Base-by-base conservation (phyloP, 2,329 filamentous ascomycete genomes). In the Cercospora nicotianae region DNA sequence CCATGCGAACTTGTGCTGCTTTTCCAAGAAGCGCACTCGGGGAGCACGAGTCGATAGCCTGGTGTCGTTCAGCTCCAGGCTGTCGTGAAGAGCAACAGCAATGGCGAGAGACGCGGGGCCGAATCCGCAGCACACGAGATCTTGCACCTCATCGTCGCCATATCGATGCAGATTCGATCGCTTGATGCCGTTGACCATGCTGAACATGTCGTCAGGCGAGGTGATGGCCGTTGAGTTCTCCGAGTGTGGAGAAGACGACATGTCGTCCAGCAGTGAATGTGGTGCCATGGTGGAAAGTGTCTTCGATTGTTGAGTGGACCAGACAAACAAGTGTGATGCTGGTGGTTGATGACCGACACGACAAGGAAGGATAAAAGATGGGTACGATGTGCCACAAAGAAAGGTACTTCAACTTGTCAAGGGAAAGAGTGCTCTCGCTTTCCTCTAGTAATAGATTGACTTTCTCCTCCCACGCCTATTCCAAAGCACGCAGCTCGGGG, bases 101-200 rank as follows among this genome's bases (percentile, higher is more conserved):
- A 98, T 91, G 18, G 94, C 90, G 39, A 98, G 85, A 68, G 93
- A 95, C 30, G 94, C 94, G 20, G 94, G 94, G 7, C 94, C 94
- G 77, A 98, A 98, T 26, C 94, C 94, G 65, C 97, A 88, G 79
- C 93, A 97, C 73, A 98, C 83, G 63, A 98, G 84, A 79, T 98
- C 94, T 78, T 94, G 90, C 33, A 93, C 82, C 60, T 91, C 87
- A 70, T 90, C 86, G 63, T 85, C 79, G 28, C 84, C 80, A 2
- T 86, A 83, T n/a, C 85, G 80, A 62, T 79, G 82, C 16, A 90
- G 81, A 10, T 70, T 71, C 3, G 69, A 69, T 28, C 60, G 53
- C 23, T 64, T 60, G 33, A 45, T 58, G 28, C 61, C 61, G 58
- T 67, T 57, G 16, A 70, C 59, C 42, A 70, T 60, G 57, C 62